These are phyloP conservation scores for Tuber magnatum DNA, from an alignment of 495 filamentous ascomycete genomes.

Conservation along the genomic window DNA sequence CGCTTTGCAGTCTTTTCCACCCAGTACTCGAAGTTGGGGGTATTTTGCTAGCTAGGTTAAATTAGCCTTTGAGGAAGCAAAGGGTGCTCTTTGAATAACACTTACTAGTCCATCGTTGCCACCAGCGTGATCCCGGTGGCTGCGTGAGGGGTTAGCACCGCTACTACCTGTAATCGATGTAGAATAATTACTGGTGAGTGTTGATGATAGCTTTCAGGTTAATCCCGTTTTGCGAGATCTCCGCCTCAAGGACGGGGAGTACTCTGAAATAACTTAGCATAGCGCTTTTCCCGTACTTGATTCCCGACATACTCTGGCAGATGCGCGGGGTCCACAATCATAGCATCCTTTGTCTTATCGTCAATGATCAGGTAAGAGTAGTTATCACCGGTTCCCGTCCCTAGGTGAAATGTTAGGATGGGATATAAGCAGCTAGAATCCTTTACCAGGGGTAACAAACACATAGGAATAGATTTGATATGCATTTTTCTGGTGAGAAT, in stretches of 20 bases:
- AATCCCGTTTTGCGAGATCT: constrained; percentile 62
- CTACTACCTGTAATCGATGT: background rate
- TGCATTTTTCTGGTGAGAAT: constrained; percentile 60
- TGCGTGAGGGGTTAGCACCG: constrained; percentile 39
- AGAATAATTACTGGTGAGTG: constrained; percentile 75
- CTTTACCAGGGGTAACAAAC: constrained; percentile 51
- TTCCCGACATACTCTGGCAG: constrained; percentile 66
- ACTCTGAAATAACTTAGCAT: constrained; percentile 52
- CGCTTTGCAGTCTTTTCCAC: constrained; percentile 75
- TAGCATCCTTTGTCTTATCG: constrained; percentile 82
- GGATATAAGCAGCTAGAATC: constrained; percentile 1
- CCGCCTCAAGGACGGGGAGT: constrained; percentile 65
- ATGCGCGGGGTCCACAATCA: constrained; percentile 91
- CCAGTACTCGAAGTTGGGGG: constrained; percentile 63
- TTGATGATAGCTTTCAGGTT: constrained; percentile 87
- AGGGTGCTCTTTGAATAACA: background rate
- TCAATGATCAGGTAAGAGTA: constrained; percentile 95
- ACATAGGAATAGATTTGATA: constrained; percentile 97
- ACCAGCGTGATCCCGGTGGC: constrained; percentile 91
- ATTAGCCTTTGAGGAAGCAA: constrained; percentile 21
- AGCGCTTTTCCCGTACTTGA: background rate
- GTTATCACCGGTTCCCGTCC: constrained; percentile 85
- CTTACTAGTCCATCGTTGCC: constrained; percentile 58
- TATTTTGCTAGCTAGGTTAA: constrained; percentile 59
- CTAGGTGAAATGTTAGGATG: constrained; percentile 45